Evolutionary conservation across 495 filamentous ascomycete species (phyloP), one percentile per base, ranked within the genome.

Genomic region (Aspergillus leporis): DNA sequence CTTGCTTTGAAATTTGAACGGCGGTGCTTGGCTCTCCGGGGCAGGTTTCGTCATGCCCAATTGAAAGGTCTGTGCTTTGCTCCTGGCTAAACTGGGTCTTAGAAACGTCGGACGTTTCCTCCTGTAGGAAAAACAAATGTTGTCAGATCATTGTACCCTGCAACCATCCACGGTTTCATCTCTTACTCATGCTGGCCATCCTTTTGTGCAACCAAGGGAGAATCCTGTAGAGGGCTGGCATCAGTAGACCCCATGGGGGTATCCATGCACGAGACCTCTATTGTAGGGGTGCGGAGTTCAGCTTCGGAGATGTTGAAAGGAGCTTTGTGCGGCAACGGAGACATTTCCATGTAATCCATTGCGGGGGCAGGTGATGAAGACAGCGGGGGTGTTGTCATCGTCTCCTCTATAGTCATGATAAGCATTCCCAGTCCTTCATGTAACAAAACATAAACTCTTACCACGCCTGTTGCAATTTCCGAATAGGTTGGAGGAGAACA

Each of bases 321-420:
- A 22, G 83, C 80, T 76, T 97, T 98, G 72, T 96, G 93, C 13
- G 93, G 94, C 40, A 98, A 74, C 13, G 94, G 94, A 21, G 93
- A 97, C 75, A 96, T 87, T 64, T 98, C 95, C 92, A 98, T 97
- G 36, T 81, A 77, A 61, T 97, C 92, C 60, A 84, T 78, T n/a
- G 74, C 78, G n/a, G 81, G 77, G 14, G 80, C 82, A 12, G 93
- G 93, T 7, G 94, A 97, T 12, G 86, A 83, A 41, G 87, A 88
- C 18, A 93, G 78, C 12, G 91, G 90, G 49, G 94, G 93, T 7
- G 93, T 97, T 8, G 87, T 94, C 66, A 89, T 81, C 63, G 81
- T 82, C 69, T 91, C 91, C 48, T 70, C 72, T 76, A 68, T 70
- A 62, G 62, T 40, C 13, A 25, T 25, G 57, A 51, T 70, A 48